Base-by-base conservation (phyloP, 176 grass and related monocot species). In the Lolium rigidum region DNA sequence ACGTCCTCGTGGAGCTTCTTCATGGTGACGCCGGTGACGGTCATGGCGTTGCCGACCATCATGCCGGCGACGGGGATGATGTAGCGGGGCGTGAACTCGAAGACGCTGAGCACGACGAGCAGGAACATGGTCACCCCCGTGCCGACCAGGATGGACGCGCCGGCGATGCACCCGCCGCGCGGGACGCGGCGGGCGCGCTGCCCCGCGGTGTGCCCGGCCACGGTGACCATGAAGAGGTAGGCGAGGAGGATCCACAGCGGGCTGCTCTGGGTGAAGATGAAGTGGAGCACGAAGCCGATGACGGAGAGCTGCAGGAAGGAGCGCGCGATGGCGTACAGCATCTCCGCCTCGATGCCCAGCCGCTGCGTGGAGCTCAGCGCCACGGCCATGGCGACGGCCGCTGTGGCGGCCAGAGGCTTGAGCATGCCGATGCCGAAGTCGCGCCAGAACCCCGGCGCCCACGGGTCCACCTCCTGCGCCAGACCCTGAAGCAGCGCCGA, bases 11-110 rank as follows among this genome's bases (percentile, higher is more conserved):
- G n/a, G n/a, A n/a, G n/a, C n/a, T n/a, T n/a, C n/a, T n/a, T 93
- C 77, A 85, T 90, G 71, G 84, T 90, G 67, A 98, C 93, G 13
- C 96, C 96, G 28, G 91, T 95, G 26, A 97, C 95, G 9, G 95
- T 97, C 95, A 97, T 97, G 44, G 95, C 86, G 76, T 95, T 98
- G 43, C 88, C 93, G 25, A 97, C 95, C 95, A 97, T 97, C 95
- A 97, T 97, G 51, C 95, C 95, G 7, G 92, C 95, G 58, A 97
- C 83, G 14, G 95, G 95, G 83, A 97, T 97, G 74, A 97, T 94
- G 75, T 94, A 97, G 1, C 92, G 55, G 0, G 96, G 96, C 11
- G 96, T 98, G 84, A 98, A 98, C 69, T 88, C 90, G 85, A 98
- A 98, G 3, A 98, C 93, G 59, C 64, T 64, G 68, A 98, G 84